Base-by-base conservation (phyloP, 306 rosid genomes). In the Ceratonia siliqua region DNA sequence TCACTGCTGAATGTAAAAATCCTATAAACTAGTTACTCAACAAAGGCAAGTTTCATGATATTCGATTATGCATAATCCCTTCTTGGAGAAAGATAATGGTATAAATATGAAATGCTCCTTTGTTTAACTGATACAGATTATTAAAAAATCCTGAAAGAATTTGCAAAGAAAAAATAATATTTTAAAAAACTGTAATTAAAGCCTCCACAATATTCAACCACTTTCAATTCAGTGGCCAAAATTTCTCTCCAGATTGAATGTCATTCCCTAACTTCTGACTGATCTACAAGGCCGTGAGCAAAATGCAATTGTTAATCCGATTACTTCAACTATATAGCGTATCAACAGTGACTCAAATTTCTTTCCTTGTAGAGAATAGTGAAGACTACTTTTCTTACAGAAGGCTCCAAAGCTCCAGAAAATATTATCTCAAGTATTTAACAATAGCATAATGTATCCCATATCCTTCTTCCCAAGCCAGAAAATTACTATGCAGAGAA, bases 101-200 rank as follows among this genome's bases (percentile, higher is more conserved):
- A 41, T 5, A 53, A 49, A 33, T 9, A 73, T 11, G 55, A 64
- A 12, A 41, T 13, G 39, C n/a, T 41, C 65, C 15, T 46, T 48
- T 67, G 64, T 75, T 50, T 58, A 57, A 50, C 39, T 38, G 39
- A n/a, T 52, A 30, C 72, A 72, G 20, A 61, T n/a, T n/a, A 50
- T 33, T 71, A 25, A 77, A 32, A 54, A n/a, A 61, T 21, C 65
- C 27, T 18, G 49, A 24, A 33, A 52, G 53, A 35, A 33, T 33
- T 68, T 78, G 59, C 9, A 22, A 21, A 30, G 42, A 32, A 22
- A 14, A 18, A 45, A 12, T 24, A 18, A 1, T 2, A 24, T 10
- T 14, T 48, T 10, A 24, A 17, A 63, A 46, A 17, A n/a, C 22
- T 33, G 11, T 33, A 43, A 45, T 46, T 9, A 21, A 5, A 27